Base-by-base conservation (phyloP, 371 early-diverging fungal species). In the Lichtheimia ramosa region DNA sequence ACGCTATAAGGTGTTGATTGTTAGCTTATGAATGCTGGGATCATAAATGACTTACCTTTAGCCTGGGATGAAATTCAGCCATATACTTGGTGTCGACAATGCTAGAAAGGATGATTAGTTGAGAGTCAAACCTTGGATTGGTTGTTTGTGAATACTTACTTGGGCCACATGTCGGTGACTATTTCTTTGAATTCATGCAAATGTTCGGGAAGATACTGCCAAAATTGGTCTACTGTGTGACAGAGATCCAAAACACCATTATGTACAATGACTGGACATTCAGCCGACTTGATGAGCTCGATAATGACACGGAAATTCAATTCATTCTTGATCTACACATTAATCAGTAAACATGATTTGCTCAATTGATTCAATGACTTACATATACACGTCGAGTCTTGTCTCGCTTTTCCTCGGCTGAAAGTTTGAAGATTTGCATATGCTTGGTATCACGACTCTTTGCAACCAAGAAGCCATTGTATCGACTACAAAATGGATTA, bases 181-280 rank as follows among this genome's bases (percentile, higher is more conserved):
- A 61, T 57, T 0, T 49, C 49, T 73, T 90, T 90, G 65, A 88
- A 91, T 5, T 82, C 89, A 0, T 58, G 56, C 6, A 89, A 63
- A 5, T 80, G 67, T 2, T 73, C 66, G 0, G 94, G 94, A 14
- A 95, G 69, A 23, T 75, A 74, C n/a, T 74, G 66, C 69, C 86
- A 76, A 67, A 95, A 94, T 58, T 90, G 88, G n/a, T 89, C 80
- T 24, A 83, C 70, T 0, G 89, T 87, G 48, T 92, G 92, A 46
- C 84, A 81, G 15, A 93, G 63, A 70, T 95, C 95, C 41, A 89
- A 79, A 20, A 85, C 73, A 68, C 90, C 83, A 67, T 95, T 95
- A 65, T 95, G 95, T 10, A 91, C 92, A 10, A 92, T 76, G 1
- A 95, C 80, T 1, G 93, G 93, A 43, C 91, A 91, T 23, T 82